These are phyloP conservation scores for Monilinia aucupariae DNA, from an alignment of 2,329 filamentous ascomycete genomes.

Conservation along the genomic window DNA sequence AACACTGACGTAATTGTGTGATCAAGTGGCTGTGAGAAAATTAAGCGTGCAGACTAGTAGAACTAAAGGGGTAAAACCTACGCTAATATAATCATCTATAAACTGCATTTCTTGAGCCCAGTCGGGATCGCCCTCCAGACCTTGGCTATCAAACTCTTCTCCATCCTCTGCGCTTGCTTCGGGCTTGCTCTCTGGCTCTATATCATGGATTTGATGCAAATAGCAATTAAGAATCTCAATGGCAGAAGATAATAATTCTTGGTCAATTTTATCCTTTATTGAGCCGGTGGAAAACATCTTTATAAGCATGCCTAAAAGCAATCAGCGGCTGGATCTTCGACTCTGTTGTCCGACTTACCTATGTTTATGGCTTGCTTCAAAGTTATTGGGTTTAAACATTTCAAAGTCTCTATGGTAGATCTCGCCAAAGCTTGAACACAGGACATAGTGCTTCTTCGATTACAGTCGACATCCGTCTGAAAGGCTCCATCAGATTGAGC, in stretches of 20 bases:
- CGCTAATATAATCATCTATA: conserved; percentile 24
- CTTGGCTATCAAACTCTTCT: conserved; percentile 29
- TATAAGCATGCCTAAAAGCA: conserved; percentile 8
- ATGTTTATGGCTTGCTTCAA: conserved; percentile 25
- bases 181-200: background rate
- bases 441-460: conserved; percentile 24
- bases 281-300: conserved; percentile 15
- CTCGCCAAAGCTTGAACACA: conserved; percentile 21
- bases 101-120: conserved; percentile 25
- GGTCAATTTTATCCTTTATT: conserved; percentile 10
- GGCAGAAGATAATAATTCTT: conserved; percentile 9
- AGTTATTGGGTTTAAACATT: conserved; percentile 20
- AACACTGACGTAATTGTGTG: conserved; percentile 20
- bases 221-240: conserved; percentile 6
- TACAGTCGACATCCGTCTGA: conserved; percentile 20
- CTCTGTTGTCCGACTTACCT: conserved; percentile 19
- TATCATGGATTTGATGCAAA: background rate
- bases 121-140: conserved; percentile 20
- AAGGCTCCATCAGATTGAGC: conserved; percentile 8
- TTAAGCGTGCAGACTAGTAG: conserved; percentile 17
- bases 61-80: conserved; percentile 14
- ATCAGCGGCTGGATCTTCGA: conserved; percentile 8
- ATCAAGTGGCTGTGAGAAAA: conserved; percentile 24
- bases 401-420: conserved; percentile 21
- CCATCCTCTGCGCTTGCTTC: conserved; percentile 24